A percentile compares a stretch with the other conserved stretches of the same genome.
Conservation (phyloP, 116 monocot species). For the Papilionanthe hybrid region DNA sequence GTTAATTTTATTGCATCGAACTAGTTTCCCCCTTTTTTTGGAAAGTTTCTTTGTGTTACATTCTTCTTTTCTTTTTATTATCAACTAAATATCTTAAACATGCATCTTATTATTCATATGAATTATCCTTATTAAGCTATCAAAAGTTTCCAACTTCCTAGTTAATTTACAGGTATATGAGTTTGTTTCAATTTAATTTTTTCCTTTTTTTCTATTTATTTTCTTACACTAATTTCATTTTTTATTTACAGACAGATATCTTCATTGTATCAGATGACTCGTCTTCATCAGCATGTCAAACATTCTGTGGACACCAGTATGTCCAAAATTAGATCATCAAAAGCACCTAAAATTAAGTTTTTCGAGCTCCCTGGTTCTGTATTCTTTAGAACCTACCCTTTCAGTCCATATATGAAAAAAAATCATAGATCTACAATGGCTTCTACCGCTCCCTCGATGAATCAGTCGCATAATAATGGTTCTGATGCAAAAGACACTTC, state of each 20-base stretch:
- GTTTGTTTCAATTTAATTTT: neutral
- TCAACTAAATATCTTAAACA: neutral
- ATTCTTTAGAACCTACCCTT: constrained; percentile 12
- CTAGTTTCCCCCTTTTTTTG: no score
- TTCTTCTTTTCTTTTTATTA: no score
- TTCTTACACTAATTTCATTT: neutral
- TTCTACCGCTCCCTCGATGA: constrained; percentile 6
- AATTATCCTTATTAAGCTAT: neutral
- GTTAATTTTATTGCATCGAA: no score
- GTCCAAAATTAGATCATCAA: constrained; percentile 10
- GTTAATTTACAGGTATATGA: neutral
- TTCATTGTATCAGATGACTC: neutral
- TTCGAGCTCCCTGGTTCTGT: neutral
- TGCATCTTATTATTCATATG: neutral
- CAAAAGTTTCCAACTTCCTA: neutral
- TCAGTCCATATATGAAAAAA: constrained; percentile 20
- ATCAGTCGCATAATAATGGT: constrained; percentile 5
- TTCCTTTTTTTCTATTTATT: neutral
- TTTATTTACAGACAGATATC: neutral
- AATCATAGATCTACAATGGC: constrained; percentile 10
- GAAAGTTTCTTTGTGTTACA: no score
- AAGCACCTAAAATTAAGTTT: neutral
- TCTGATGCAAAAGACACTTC: constrained; percentile 12
- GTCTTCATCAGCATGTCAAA: neutral
- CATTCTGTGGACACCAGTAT: neutral